These are phyloP conservation scores for Podospora fimiseda DNA, from an alignment of 495 filamentous ascomycete genomes.

Conservation along the genomic window DNA sequence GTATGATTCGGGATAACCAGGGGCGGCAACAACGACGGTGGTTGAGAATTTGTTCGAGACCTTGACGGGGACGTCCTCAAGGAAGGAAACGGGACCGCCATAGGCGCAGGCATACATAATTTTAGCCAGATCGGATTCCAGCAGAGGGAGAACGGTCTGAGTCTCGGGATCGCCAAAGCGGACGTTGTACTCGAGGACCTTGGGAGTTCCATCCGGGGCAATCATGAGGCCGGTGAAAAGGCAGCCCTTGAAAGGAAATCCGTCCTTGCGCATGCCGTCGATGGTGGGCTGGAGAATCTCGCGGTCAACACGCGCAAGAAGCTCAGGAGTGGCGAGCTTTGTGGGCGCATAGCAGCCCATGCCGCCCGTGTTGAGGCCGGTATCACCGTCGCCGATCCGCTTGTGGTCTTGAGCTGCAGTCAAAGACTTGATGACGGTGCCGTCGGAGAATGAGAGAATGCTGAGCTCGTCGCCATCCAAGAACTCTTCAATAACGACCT, in stretches of 20 bases:
- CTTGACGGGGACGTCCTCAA: constrained; percentile 63
- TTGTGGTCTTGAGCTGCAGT: constrained; percentile 97
- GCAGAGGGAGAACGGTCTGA: constrained; percentile 79
- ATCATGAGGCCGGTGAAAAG: constrained; percentile 98
- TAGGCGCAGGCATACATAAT: constrained; percentile 87
- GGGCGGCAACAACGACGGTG: constrained; percentile 89
- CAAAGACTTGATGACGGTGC: constrained; percentile 75
- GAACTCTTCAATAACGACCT: constrained; percentile 95
- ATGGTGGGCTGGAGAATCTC: constrained; percentile 86
- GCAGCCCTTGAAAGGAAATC: constrained; percentile 73
- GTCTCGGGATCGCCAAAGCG: constrained; percentile 95
- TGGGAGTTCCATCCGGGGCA: constrained; percentile 69
- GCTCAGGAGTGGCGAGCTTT: constrained; percentile 65
- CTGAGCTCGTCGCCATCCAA: constrained; percentile 88
- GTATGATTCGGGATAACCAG: constrained; percentile 90
- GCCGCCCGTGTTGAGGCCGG: constrained; percentile 90
- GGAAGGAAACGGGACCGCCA: constrained; percentile 59
- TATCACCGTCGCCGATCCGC: constrained; percentile 83
- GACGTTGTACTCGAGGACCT: constrained; percentile 93
- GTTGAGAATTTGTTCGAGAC: constrained; percentile 64
- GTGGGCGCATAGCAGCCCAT: constrained; percentile 98
- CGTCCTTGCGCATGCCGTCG: constrained; percentile 77
- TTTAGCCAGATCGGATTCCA: constrained; percentile 85
- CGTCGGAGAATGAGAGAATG: constrained; percentile 86
- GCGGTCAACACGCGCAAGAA: constrained; percentile 70